Evolutionary conservation across 257 asterid genomes (phyloP).

Genomic region (Solanum chmielewskii): DNA sequence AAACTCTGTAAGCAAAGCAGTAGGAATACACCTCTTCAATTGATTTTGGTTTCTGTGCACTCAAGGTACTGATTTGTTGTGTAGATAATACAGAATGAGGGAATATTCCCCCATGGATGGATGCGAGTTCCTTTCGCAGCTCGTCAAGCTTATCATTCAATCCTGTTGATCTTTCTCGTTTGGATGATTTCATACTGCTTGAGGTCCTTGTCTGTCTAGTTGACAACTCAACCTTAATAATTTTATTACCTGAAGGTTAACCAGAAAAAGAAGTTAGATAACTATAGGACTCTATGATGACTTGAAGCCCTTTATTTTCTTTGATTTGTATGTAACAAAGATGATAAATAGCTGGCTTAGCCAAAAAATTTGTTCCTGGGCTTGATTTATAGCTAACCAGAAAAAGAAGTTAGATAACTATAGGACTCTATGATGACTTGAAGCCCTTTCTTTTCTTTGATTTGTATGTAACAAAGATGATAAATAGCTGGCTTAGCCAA

Average conservation of each 20-base stretch:
- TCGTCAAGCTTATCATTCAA: constrained; percentile 67
- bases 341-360: neutral
- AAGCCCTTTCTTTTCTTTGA: neutral
- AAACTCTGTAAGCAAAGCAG: neutral
- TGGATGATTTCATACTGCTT: constrained; percentile 29
- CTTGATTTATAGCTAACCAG: neutral
- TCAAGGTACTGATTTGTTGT: constrained; percentile 55
- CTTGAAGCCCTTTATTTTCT: neutral
- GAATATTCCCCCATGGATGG: constrained; percentile 71
- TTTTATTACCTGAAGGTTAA: constrained; percentile 51
- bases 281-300: neutral
- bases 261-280: neutral
- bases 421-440: neutral
- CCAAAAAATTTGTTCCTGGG: neutral
- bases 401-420: neutral
- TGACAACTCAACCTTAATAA: constrained; percentile 51
- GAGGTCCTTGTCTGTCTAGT: constrained; percentile 29
- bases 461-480: neutral
- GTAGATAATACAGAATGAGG: constrained; percentile 88
- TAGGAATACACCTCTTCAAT: constrained; percentile 50
- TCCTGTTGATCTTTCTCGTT: constrained; percentile 46
- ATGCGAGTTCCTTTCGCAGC: constrained; percentile 79
- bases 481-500: neutral
- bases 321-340: neutral
- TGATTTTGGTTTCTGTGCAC: constrained; percentile 49